These are phyloP conservation scores for Neurospora hispaniola DNA, from an alignment of 495 filamentous ascomycete genomes.

Conservation along the genomic window DNA sequence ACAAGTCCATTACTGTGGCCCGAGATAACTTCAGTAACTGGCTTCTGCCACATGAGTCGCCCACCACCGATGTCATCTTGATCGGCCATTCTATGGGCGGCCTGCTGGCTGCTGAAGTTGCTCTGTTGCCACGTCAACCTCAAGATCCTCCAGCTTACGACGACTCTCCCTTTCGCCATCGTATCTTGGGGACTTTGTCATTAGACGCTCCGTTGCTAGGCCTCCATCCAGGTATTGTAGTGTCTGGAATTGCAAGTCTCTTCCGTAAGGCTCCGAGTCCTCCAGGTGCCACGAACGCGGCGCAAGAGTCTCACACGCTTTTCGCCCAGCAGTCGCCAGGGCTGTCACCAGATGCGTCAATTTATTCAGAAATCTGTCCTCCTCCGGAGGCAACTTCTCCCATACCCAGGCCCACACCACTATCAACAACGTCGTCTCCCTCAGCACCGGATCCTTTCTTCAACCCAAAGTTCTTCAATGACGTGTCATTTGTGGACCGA, in stretches of 20 bases:
- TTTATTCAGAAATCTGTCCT: conserved; percentile 24
- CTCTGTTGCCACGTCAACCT: conserved; percentile 41
- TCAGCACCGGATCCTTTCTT: conserved; percentile 47
- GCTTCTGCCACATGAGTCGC: conserved; percentile 68
- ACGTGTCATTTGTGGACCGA: conserved; percentile 51
- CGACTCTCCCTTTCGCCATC: conserved; percentile 48
- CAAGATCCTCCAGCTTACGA: conserved; percentile 1
- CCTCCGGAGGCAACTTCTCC: conserved; percentile 19
- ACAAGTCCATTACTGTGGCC: conserved; percentile 61
- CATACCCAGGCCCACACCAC: conserved; percentile 4
- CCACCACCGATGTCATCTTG: conserved; percentile 67
- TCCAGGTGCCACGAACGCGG: conserved; percentile 12
- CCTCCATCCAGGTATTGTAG: conserved; percentile 78
- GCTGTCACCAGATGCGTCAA: conserved; percentile 25
- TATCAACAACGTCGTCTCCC: conserved; percentile 10
- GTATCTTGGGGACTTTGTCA: conserved; percentile 71
- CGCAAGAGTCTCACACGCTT: not conserved
- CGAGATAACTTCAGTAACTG: conserved; percentile 73
- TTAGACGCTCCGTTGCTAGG: conserved; percentile 84
- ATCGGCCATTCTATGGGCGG: conserved; percentile 91
- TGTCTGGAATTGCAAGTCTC: conserved; percentile 65
- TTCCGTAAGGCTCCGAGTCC: conserved; percentile 49
- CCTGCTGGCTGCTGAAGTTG: conserved; percentile 69
- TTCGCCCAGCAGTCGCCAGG: conserved; percentile 1
- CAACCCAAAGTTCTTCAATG: conserved; percentile 65